Conservation (phyloP, 257 asterid species). For the Euphrasia confusa region DNA sequence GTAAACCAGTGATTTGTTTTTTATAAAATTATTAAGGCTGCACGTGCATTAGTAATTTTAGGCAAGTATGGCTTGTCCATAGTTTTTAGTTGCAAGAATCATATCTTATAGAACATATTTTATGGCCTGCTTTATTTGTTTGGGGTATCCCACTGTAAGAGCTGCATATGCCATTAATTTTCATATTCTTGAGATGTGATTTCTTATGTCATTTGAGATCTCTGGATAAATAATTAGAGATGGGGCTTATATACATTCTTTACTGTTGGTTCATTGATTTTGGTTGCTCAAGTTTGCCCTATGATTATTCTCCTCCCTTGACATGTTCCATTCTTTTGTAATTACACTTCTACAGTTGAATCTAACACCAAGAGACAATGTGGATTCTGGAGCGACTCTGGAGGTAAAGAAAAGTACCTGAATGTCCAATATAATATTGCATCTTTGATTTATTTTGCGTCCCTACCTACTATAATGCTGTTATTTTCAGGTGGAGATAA, state of each 20-base stretch:
- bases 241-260: neutral
- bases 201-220: neutral
- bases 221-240: neutral
- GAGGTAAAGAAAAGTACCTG: constrained; percentile 36
- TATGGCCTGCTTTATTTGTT: neutral
- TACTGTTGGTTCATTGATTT: constrained; percentile 1
- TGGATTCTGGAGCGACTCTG: constrained; percentile 30
- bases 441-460: constrained; percentile 5
- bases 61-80: neutral
- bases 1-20: neutral
- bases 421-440: neutral
- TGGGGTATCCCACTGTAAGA: constrained; percentile 9
- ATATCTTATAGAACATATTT: neutral
- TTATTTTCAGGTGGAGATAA: constrained; percentile 53
- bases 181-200: neutral
- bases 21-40: neutral
- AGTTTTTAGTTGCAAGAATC: neutral
- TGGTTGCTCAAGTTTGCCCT: constrained; percentile 7
- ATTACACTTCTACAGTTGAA: constrained; percentile 35
- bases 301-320: constrained; percentile 3
- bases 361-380: constrained; percentile 35
- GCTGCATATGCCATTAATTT: constrained; percentile 2
- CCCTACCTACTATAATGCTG: constrained; percentile 21
- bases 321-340: constrained; percentile 19
- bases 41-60: neutral